Percentiles rank a stretch among this genome's conserved stretches.
Conservation (phyloP, 805 yeast genomes). For the Zygosaccharomyces bisporus region DNA sequence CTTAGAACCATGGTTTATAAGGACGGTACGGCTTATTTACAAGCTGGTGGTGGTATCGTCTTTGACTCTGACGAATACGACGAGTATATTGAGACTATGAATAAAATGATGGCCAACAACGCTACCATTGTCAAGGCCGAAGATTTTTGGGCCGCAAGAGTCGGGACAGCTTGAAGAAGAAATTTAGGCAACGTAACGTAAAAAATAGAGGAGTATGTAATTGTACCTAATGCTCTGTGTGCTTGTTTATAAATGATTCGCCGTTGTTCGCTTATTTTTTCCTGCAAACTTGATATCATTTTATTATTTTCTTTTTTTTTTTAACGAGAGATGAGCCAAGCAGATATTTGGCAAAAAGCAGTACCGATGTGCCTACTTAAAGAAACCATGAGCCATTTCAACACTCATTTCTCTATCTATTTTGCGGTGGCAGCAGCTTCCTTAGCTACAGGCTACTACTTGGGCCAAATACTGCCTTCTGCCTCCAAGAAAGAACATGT, state of each 20-base stretch:
- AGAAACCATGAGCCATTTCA: constrained; percentile 15
- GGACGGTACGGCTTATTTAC: constrained; percentile 85
- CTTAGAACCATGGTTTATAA: constrained; percentile 94
- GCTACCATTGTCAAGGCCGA: constrained; percentile 92
- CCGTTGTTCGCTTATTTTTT: no score
- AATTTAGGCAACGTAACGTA: not conserved
- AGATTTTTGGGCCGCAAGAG: constrained; percentile 57
- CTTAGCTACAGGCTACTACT: constrained; percentile 30
- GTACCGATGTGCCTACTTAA: not conserved
- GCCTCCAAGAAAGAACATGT: constrained; percentile 16
- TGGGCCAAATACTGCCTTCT: constrained; percentile 27
- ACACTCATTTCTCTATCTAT: constrained; percentile 18
- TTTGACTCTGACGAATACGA: constrained; percentile 92
- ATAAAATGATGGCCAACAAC: constrained; percentile 93
- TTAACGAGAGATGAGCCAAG: not conserved
- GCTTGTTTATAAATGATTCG: no score
- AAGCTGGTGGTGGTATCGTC: constrained; percentile 99
- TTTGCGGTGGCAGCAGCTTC: constrained; percentile 31
- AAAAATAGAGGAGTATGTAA: not conserved
- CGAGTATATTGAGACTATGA: constrained; percentile 94
- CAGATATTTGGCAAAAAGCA: not conserved
- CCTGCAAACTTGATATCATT: not conserved
- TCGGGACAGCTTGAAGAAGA: constrained; percentile 23
- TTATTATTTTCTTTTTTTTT: not conserved
- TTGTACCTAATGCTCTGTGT: no score